Evolutionary conservation across 2,329 filamentous ascomycete species (phyloP).

Genomic region (Fusarium drepaniforme): DNA sequence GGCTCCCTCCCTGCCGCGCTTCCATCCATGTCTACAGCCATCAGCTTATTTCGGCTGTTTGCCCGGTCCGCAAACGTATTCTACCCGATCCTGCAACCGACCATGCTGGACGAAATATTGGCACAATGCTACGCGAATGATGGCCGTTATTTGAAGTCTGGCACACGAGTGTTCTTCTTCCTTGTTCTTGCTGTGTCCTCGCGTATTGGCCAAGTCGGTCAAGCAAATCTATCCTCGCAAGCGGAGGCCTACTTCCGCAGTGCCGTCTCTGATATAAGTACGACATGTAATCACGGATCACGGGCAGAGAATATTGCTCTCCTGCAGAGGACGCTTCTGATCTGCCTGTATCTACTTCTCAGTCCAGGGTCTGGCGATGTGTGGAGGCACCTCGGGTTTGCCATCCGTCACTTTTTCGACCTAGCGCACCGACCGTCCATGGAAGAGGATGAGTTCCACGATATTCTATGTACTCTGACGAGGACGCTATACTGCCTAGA

Average conservation of each 20-base stretch:
- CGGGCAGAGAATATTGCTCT: not conserved
- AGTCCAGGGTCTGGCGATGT: not conserved
- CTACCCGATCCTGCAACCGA: not conserved
- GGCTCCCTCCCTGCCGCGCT: not conserved
- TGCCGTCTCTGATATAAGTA: not conserved
- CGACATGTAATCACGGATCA: not conserved
- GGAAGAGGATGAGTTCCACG: not conserved
- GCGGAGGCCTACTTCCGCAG: not conserved
- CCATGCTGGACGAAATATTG: not conserved
- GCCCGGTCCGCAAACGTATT: not conserved
- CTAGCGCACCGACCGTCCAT: not conserved
- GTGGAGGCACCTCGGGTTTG: not conserved
- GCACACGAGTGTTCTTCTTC: not conserved
- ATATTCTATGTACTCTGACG: not conserved
- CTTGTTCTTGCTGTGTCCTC: not conserved
- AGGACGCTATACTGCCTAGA: not conserved
- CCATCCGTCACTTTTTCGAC: not conserved
- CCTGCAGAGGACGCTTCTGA: not conserved
- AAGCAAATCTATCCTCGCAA: not conserved
- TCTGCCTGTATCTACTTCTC: not conserved
- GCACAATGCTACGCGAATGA: not conserved
- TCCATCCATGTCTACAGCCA: not conserved
- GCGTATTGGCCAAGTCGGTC: not conserved
- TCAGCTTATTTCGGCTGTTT: not conserved
- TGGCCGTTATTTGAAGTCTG: not conserved